phyloP scores from a whole-genome alignment of 2,329 filamentous ascomycete species.

The Torrubiellomyces zombiae region DNA sequence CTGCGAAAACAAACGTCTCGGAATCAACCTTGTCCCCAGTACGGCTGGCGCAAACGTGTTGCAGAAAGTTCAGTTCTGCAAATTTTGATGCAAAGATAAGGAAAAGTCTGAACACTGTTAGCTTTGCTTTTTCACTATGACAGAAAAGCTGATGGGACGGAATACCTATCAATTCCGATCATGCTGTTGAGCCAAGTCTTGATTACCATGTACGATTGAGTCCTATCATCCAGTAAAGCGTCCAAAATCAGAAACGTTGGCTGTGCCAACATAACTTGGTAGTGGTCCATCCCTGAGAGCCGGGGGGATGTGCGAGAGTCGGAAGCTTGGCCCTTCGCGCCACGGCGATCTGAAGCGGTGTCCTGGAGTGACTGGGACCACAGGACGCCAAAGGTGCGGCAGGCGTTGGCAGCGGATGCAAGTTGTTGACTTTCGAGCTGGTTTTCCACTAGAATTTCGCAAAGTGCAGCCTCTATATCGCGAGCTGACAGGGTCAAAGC shows the following conservation, averaged over 20 bases:
- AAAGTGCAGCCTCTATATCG: conserved; percentile 66
- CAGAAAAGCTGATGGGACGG: conserved; percentile 1
- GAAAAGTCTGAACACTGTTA: conserved; percentile 32
- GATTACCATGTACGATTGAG: conserved; percentile 59
- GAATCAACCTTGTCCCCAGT: conserved; percentile 6
- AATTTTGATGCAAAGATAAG: conserved; percentile 43
- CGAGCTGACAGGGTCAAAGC: conserved; percentile 49
- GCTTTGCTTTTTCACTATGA: too few relatives aligned
- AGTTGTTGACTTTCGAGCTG: conserved; percentile 8
- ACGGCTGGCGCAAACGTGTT: conserved; percentile 2
- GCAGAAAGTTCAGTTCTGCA: conserved; percentile 35
- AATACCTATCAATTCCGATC: conserved; percentile 45
- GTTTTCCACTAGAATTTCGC: conserved; percentile 47
- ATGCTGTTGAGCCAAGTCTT: conserved; percentile 64
- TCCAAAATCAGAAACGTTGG: conserved; percentile 74
- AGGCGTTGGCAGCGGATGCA: conserved; percentile 37
- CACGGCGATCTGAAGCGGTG: conserved; percentile 33
- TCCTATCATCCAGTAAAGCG: conserved; percentile 52
- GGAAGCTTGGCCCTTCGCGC: conserved; percentile 25
- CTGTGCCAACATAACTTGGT: conserved; percentile 59
- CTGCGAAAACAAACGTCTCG: conserved; percentile 16
- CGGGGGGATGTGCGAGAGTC: conserved; percentile 19
- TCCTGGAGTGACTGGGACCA: conserved; percentile 69
- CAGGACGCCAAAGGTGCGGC: conserved; percentile 54
- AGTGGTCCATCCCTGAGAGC: conserved; percentile 41